These are phyloP conservation scores for Hsuehochloa calcarea DNA, from an alignment of 176 grass and related monocot genomes.

Conservation along the genomic window DNA sequence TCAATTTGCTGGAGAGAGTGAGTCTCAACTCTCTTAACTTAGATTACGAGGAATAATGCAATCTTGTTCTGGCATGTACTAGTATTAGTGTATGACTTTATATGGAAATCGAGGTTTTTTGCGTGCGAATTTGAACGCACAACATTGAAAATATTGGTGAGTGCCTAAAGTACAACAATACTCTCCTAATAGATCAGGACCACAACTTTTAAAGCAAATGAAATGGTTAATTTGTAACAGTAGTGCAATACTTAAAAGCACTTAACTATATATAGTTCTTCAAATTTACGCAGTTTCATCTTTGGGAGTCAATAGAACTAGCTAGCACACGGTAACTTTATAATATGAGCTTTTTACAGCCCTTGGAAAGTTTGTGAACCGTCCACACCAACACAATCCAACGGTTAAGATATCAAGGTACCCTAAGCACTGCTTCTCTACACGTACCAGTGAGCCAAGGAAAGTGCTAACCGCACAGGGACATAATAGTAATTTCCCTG, in stretches of 20 bases:
- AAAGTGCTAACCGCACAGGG: background rate
- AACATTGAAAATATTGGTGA: background rate
- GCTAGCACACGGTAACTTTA: background rate
- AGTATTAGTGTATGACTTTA: no score
- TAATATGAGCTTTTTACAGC: no score
- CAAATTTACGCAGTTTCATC: background rate
- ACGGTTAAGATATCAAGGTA: background rate
- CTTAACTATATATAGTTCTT: background rate
- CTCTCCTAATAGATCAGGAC: background rate
- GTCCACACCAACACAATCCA: background rate
- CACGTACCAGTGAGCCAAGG: background rate
- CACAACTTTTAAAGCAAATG: background rate
- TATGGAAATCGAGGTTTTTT: no score
- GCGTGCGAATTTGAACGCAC: no score
- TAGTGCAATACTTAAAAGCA: background rate
- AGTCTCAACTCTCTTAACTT: no score
- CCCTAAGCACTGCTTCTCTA: background rate
- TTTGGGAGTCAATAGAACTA: background rate
- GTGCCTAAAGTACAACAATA: background rate
- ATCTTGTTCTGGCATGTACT: no score
- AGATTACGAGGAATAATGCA: no score
- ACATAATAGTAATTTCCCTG: background rate
- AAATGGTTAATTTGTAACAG: no score
- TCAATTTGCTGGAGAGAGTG: no score
- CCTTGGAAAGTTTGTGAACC: background rate